Conservation (phyloP, 495 filamentous ascomycete genomes). For the Recurvomyces mirabilis region DNA sequence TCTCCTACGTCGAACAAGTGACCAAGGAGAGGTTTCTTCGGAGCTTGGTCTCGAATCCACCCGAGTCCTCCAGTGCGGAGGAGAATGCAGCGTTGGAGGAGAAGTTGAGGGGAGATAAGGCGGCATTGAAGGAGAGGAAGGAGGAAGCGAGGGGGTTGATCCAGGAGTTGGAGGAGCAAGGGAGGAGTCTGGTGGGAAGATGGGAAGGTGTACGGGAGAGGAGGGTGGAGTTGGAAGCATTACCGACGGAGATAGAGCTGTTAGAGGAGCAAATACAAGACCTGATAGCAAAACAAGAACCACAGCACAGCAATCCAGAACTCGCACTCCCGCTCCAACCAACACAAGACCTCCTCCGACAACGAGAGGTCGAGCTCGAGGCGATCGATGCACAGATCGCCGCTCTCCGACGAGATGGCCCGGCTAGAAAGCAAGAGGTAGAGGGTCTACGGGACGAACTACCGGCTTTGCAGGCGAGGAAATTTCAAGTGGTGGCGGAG, state of each 20-base stretch:
- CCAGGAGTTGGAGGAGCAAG: conserved; percentile 55
- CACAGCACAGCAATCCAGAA: conserved; percentile 31
- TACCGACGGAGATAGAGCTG: conserved; percentile 52
- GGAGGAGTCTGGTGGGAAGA: conserved; percentile 47
- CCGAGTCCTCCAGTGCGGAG: conserved; percentile 64
- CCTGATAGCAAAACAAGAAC: conserved; percentile 35
- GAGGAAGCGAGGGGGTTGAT: conserved; percentile 65
- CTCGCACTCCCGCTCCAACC: conserved; percentile 45
- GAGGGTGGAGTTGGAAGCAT: conserved; percentile 29
- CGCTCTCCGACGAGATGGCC: conserved; percentile 50
- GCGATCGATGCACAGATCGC: conserved; percentile 59
- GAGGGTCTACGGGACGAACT: conserved; percentile 64
- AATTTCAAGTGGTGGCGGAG: conserved; percentile 51
- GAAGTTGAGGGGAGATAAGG: conserved; percentile 59
- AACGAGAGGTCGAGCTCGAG: conserved; percentile 48
- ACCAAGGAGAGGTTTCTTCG: conserved; percentile 73
- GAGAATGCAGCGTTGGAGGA: conserved; percentile 76
- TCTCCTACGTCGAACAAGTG: conserved; percentile 79
- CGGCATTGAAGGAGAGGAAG: conserved; percentile 65
- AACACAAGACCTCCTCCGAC: conserved; percentile 46
- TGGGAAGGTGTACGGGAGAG: conserved; percentile 58
- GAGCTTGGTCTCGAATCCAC: conserved; percentile 73
- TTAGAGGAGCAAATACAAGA: conserved; percentile 53
- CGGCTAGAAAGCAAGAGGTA: conserved; percentile 61
- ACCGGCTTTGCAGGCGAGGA: conserved; percentile 56